These are phyloP conservation scores for Rhodotorula sp. DNA, from an alignment of 1,284 basidiomycete species.

Conservation along the genomic window DNA sequence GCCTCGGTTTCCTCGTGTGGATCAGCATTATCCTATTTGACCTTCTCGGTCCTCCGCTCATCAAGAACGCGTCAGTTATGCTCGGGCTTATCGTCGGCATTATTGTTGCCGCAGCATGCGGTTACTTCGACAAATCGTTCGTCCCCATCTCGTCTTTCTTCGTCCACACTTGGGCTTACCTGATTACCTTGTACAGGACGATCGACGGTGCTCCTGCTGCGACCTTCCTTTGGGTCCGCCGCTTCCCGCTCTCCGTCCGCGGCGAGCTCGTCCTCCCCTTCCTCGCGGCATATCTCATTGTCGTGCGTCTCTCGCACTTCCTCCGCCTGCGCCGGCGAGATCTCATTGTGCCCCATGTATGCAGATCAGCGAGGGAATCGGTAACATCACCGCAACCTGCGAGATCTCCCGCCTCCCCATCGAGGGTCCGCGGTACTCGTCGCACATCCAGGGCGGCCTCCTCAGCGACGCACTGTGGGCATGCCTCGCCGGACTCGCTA, in stretches of 20 bases:
- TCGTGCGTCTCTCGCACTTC: not conserved
- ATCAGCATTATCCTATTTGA: slow-evolving; percentile 48
- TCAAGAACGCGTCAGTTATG: slow-evolving; percentile 45
- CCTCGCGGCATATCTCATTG: slow-evolving; percentile 46
- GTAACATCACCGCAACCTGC: slow-evolving; percentile 48
- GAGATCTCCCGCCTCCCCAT: slow-evolving; percentile 44
- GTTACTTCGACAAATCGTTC: slow-evolving; percentile 9
- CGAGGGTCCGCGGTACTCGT: slow-evolving; percentile 42
- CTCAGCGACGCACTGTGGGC: slow-evolving; percentile 46
- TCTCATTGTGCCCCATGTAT: not conserved
- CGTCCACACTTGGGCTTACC: no score
- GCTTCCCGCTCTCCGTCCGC: slow-evolving; percentile 47
- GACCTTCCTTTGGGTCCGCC: slow-evolving; percentile 47
- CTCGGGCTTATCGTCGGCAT: slow-evolving; percentile 45
- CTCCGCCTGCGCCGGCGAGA: no score
- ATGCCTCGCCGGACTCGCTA: slow-evolving; percentile 37
- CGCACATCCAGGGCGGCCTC: slow-evolving; percentile 46
- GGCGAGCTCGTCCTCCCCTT: slow-evolving; percentile 46
- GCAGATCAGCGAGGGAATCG: slow-evolving; percentile 45
- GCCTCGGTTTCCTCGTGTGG: slow-evolving; percentile 47
- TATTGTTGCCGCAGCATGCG: slow-evolving; percentile 16
- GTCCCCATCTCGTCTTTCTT: no score
- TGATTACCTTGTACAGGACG: no score
- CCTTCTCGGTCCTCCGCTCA: slow-evolving; percentile 44
- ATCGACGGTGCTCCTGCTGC: slow-evolving; percentile 30